phyloP scores from a whole-genome alignment of 2,329 filamentous ascomycete genomes.

The Pyrenophora teres region DNA sequence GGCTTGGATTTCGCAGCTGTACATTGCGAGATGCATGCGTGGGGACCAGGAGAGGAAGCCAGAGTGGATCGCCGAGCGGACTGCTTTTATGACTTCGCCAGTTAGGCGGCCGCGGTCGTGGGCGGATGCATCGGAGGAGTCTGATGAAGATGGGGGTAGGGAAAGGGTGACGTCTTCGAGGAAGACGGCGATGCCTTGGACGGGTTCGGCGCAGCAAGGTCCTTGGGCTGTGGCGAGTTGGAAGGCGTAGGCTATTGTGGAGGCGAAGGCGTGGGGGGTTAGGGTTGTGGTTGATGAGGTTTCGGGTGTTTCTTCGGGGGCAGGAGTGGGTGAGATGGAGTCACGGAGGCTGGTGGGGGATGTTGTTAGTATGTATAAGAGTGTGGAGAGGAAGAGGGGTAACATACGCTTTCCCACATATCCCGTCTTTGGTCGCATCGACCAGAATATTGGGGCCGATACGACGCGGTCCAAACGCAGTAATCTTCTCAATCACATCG shows the following conservation, averaged over 20 bases:
- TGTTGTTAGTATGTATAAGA: conserved; percentile 9
- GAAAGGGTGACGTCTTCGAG: conserved; percentile 76
- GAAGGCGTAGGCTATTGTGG: conserved; percentile 93
- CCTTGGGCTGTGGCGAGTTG: conserved; percentile 89
- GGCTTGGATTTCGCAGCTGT: conserved; percentile 95
- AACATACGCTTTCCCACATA: conserved; percentile 73
- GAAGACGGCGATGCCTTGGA: conserved; percentile 90
- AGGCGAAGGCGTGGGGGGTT: conserved; percentile 69
- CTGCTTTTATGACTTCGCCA: conserved; percentile 88
- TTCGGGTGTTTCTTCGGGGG: conserved; percentile 30
- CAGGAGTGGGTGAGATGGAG: conserved; percentile 36
- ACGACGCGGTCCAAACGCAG: conserved; percentile 85
- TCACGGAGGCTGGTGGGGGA: conserved; percentile 32
- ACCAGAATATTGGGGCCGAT: conserved; percentile 88
- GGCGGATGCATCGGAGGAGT: conserved; percentile 32
- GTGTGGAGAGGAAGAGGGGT: background rate
- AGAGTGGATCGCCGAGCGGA: conserved; percentile 79
- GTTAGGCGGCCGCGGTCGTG: conserved; percentile 78
- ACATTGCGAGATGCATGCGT: conserved; percentile 95
- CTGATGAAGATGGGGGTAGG: conserved; percentile 42
- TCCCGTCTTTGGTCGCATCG: conserved; percentile 74
- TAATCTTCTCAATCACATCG: conserved; percentile 76
- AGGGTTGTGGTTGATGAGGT: conserved; percentile 40
- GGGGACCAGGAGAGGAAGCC: conserved; percentile 96
- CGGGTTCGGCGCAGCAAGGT: conserved; percentile 87